phyloP scores from a whole-genome alignment of 345 rosid genomes.

The Arabis hirsuta region DNA sequence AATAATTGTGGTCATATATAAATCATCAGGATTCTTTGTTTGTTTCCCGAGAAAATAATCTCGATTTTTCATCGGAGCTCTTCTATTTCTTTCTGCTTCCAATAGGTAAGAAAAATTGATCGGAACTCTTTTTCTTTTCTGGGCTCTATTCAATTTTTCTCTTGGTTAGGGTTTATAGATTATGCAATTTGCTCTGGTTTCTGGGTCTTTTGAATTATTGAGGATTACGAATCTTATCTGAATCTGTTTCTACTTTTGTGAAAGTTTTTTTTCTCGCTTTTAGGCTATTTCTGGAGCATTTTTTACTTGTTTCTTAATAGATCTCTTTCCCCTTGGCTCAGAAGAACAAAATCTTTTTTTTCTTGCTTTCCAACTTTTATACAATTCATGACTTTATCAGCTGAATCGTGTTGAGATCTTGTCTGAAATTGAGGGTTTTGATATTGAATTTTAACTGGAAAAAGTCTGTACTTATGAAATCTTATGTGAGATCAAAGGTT shows the following conservation, averaged over 20 bases:
- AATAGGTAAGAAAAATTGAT: constrained; percentile 36
- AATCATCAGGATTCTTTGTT: constrained; percentile 23
- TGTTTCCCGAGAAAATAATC: constrained; percentile 10
- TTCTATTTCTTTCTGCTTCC: neutral
- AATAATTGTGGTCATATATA: constrained; percentile 30
- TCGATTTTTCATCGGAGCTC: constrained; percentile 12
- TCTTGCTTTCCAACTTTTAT: neutral
- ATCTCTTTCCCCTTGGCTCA: constrained; percentile 39
- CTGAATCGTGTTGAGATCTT: constrained; percentile 29
- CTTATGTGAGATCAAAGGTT: constrained; percentile 21
- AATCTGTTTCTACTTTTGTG: constrained; percentile 31
- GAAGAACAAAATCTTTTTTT: constrained; percentile 17
- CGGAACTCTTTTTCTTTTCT: neutral
- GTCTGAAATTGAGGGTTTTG: constrained; percentile 14
- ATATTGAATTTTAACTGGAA: constrained; percentile 15
- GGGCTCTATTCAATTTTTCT: neutral
- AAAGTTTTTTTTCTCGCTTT: constrained; percentile 5
- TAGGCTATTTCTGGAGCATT: constrained; percentile 25
- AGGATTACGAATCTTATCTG: constrained; percentile 31
- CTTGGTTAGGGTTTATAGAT: constrained; percentile 17
- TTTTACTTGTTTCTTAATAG: constrained; percentile 20
- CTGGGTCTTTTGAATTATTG: constrained; percentile 8
- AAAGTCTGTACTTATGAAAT: constrained; percentile 3
- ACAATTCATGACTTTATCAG: constrained; percentile 23
- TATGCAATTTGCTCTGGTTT: constrained; percentile 7